Evolutionary conservation across 192 early-diverging fungal genomes (phyloP), one percentile per base, ranked within the genome.

Genomic region (Entomortierella beljakovae): DNA sequence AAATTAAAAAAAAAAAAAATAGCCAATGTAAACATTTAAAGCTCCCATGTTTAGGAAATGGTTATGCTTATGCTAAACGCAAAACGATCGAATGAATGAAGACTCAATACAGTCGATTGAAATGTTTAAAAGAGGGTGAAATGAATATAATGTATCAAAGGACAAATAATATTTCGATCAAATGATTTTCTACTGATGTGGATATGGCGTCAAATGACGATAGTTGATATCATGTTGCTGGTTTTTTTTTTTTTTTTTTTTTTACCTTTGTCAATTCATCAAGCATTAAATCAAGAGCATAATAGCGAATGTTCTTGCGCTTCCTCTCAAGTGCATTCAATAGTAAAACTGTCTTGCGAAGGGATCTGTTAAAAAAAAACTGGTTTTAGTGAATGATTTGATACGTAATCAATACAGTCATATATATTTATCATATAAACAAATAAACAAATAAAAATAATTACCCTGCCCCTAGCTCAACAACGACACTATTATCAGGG

Each of bases 381-480:
- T 46, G 43, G 15, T 38, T 11, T 20, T 11, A 10, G 20, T 15
- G 3, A 46, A 46, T 20, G 3, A 46, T 10, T 3, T 10, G 3
- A 46, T 3, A 46, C 4, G 20, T 20, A 11, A 2, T 5, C 43
- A 16, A 2, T 5, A 20, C 43, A 46, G 15, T 3, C 15, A 20
- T 11, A 46, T 10, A 11, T 20, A 46, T 11, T 46, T n/a, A 22
- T 13, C 22, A 65, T 29, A 3, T 33, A 20, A 34, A 13, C 34
- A 62, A 28, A 65, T 7, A 58, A 34, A 33, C 6, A 16, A 55
- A 22, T 33, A 54, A 46, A 28, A 57, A 2, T 4, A 71, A 63
- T 81, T 85, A 92, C 91, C 97, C 97, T 55, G 92, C 90, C 31
- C 97, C 97, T 2, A 98, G 87, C 73, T 98, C 97, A 50, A 98